Conservation (phyloP, 345 rosid species). For the Ailanthus altissimus region DNA sequence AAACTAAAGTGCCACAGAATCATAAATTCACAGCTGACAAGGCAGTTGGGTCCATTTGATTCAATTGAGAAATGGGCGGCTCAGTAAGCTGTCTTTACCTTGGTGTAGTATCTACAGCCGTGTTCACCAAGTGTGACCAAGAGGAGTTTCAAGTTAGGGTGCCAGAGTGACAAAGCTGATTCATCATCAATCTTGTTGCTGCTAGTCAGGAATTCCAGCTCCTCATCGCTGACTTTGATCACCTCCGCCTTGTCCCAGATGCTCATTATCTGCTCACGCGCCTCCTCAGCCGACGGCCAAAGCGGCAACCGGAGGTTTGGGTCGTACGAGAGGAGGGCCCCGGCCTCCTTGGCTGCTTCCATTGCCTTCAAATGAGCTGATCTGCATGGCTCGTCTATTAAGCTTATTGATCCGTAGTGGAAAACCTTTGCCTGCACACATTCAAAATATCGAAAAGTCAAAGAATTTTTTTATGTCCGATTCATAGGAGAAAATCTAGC, state of each 20-base stretch:
- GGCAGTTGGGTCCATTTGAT: not conserved
- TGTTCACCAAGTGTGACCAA: conserved; percentile 91
- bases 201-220: conserved; percentile 93
- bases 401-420: conserved; percentile 95
- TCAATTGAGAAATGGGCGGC: not conserved
- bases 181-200: conserved; percentile 73
- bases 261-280: conserved; percentile 82
- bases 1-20: not conserved
- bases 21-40: conserved; percentile 1
- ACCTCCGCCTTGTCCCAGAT: conserved; percentile 98
- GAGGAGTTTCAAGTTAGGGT: conserved; percentile 72
- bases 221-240: conserved; percentile 92
- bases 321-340: conserved; percentile 91
- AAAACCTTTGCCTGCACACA: conserved; percentile 69
- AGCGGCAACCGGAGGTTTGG: conserved; percentile 91
- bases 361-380: conserved; percentile 92
- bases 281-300: conserved; percentile 92
- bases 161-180: conserved; percentile 89
- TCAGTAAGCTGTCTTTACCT: conserved; percentile 42
- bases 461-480: not conserved
- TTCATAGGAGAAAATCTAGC: not conserved
- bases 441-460: not conserved
- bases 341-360: conserved; percentile 86
- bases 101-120: conserved; percentile 93
- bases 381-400: conserved; percentile 98